Evolutionary conservation across 176 grass and related monocot genomes (phyloP), one percentile per base, ranked within the genome.

Genomic region (Cenchrus americanus): DNA sequence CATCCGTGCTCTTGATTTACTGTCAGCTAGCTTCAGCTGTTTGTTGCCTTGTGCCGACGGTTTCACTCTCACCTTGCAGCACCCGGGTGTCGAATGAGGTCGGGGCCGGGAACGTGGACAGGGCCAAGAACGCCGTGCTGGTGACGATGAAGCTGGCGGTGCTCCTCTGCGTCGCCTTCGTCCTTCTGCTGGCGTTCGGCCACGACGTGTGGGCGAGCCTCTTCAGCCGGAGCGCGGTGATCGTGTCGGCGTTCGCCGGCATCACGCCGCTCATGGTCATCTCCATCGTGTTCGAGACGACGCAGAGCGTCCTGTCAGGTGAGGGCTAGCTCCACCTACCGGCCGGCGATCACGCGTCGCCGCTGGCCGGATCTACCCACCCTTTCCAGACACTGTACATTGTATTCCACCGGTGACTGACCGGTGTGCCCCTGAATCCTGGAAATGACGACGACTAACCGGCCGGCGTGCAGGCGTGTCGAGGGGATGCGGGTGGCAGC

Each of bases 401-500:
- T 2, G 2, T 30, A 30, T 30, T 30, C 27, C 27, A 30, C 27
- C 27, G 27, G 27, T 30, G 27, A 30, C 27, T 30, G 27, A 30
- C 27, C 27, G 27, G 27, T 30, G 1, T 30, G 27, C 27, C 27
- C 27, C 27, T 30, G 27, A 30, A 30, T 30, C 27, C 27, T 30
- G 27, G 27, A 30, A 30, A 30, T 30, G 27, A 30, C 27, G 27
- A 30, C 1, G 27, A 30, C 27, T 30, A 30, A 30, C 27, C 27
- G 27, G 27, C 27, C 27, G 27, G 27, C 27, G 27, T 30, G 42
- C 23, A 62, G 95, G 95, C 30, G 92, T 94, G 14, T 15, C 95
- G 1, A 93, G 95, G 73, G 95, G 95, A n/a, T 98, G 95, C 63
- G 95, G 95, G 2, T 98, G 92, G 95, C 95, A 98, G 70, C 95